A percentile compares a stretch with the other conserved stretches of the same genome.
phyloP scores from a whole-genome alignment of 345 rosid species.

The Ceriops decandra region DNA sequence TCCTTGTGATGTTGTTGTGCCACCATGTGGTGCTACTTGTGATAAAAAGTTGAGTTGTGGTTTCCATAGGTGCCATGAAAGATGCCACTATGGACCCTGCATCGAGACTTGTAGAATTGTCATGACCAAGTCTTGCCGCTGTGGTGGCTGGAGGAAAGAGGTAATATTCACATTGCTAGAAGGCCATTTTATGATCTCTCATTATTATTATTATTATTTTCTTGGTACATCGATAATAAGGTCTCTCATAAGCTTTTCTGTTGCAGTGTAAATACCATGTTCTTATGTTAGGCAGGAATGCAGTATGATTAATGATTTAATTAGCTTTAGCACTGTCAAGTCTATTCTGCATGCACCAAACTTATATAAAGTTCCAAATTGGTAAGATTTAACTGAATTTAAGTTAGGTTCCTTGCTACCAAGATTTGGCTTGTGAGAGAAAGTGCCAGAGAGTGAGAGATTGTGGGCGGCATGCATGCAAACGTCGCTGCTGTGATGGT shows the following conservation, averaged over 20 bases:
- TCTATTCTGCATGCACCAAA: not conserved
- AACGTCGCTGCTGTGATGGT: constrained; percentile 90
- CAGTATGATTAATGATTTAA: not conserved
- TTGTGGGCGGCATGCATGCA: constrained; percentile 91
- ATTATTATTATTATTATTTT: not conserved
- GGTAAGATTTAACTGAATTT: constrained; percentile 32
- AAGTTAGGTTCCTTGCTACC: constrained; percentile 87
- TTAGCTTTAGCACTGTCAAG: not conserved
- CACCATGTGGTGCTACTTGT: constrained; percentile 80
- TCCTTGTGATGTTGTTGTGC: constrained; percentile 67
- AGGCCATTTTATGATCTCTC: not conserved
- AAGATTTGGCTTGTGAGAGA: constrained; percentile 85
- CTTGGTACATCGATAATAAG: not conserved
- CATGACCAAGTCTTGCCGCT: constrained; percentile 64
- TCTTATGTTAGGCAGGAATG: not conserved
- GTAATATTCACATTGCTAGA: constrained; percentile 31
- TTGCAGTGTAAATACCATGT: not conserved
- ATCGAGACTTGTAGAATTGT: constrained; percentile 82
- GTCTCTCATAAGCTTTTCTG: not conserved
- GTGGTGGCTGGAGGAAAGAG: constrained; percentile 81
- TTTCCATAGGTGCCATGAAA: constrained; percentile 71
- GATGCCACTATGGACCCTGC: constrained; percentile 80
- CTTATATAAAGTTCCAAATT: constrained; percentile 4
- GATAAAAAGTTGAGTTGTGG: constrained; percentile 70
- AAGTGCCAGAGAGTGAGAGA: constrained; percentile 77